Conservation (phyloP, 768 basidiomycete species). For the Fibroporia radiculosa region DNA sequence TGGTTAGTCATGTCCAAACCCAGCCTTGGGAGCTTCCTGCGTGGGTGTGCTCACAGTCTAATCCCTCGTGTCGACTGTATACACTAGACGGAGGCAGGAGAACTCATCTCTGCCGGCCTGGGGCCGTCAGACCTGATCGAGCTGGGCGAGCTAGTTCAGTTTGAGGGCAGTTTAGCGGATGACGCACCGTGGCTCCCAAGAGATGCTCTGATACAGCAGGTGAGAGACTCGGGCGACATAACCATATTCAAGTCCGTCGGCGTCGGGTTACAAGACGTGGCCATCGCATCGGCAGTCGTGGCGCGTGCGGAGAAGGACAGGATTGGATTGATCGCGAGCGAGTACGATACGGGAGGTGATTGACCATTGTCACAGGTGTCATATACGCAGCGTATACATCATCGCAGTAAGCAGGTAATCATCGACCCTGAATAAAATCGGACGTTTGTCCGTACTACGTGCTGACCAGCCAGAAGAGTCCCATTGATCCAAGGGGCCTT, state of each 20-base stretch:
- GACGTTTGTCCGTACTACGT: too few species aligned
- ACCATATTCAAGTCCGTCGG: conserved; percentile 89
- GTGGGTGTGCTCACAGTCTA: neutral
- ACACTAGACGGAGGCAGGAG: conserved; percentile 72
- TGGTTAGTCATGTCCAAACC: conserved; percentile 16
- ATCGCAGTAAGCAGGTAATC: too few species aligned
- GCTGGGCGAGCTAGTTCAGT: conserved; percentile 54
- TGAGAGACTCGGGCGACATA: conserved; percentile 28
- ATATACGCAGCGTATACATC: too few species aligned
- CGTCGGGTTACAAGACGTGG: conserved; percentile 81
- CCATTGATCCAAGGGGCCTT: too few species aligned
- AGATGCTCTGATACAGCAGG: conserved; percentile 7
- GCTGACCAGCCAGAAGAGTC: too few species aligned
- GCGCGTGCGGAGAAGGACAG: conserved; percentile 46
- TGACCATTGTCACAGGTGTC: too few species aligned
- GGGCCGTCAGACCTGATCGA: conserved; percentile 42
- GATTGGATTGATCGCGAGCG: conserved; percentile 39
- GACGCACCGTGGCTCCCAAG: conserved; percentile 6
- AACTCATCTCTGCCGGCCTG: conserved; percentile 55
- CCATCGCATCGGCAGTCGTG: conserved; percentile 65
- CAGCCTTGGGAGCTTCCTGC: neutral
- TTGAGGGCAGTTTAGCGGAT: neutral
- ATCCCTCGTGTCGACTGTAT: too few species aligned
- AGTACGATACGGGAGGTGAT: conserved; percentile 11
- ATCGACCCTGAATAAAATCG: too few species aligned